Evolutionary conservation across 108 stramenopile genomes (phyloP).

Genomic region (Skeletonema marinoi): DNA sequence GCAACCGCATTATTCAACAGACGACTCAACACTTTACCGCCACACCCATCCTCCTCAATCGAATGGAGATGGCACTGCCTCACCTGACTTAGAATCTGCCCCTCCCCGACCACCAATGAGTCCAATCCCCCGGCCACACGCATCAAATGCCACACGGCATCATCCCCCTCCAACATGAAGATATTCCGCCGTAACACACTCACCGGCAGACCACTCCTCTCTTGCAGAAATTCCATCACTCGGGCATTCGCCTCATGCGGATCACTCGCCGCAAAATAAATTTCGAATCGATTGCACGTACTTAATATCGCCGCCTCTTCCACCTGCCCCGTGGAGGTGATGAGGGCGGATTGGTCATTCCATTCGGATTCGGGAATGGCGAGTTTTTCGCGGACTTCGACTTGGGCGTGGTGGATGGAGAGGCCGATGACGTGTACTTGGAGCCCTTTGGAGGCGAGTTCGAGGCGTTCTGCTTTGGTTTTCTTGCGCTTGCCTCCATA

Average conservation of each 20-base stretch:
- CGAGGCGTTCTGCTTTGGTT: slow-evolving; percentile 69
- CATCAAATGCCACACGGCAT: slow-evolving; percentile 98
- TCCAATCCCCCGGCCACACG: slow-evolving; percentile 96
- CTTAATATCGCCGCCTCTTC: slow-evolving; percentile 94
- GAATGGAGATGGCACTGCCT: slow-evolving; percentile 95
- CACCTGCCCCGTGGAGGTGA: slow-evolving; percentile 80
- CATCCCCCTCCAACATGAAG: slow-evolving; percentile 95
- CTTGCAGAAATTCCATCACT: slow-evolving; percentile 84
- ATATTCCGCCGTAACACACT: slow-evolving; percentile 84
- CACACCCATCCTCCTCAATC: slow-evolving; percentile 94
- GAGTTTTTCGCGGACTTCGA: slow-evolving; percentile 97
- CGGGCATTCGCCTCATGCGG: slow-evolving; percentile 88
- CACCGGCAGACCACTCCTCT: slow-evolving; percentile 86
- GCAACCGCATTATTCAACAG: slow-evolving; percentile 95
- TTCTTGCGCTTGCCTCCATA: slow-evolving; percentile 36
- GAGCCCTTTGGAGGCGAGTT: slow-evolving; percentile 88
- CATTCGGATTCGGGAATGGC: slow-evolving; percentile 95
- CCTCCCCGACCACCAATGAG: slow-evolving; percentile 98
- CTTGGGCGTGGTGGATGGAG: slow-evolving; percentile 96
- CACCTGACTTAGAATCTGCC: slow-evolving; percentile 97
- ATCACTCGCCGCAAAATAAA: slow-evolving; percentile 94
- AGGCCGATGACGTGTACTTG: slow-evolving; percentile 96
- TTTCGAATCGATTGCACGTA: slow-evolving; percentile 99
- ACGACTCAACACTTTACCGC: slow-evolving; percentile 94
- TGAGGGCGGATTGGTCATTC: slow-evolving; percentile 86